Percentiles rank a stretch among this genome's conserved stretches.
Evolutionary conservation across 306 rosid species (phyloP).

Genomic region (Rubus idaeus): DNA sequence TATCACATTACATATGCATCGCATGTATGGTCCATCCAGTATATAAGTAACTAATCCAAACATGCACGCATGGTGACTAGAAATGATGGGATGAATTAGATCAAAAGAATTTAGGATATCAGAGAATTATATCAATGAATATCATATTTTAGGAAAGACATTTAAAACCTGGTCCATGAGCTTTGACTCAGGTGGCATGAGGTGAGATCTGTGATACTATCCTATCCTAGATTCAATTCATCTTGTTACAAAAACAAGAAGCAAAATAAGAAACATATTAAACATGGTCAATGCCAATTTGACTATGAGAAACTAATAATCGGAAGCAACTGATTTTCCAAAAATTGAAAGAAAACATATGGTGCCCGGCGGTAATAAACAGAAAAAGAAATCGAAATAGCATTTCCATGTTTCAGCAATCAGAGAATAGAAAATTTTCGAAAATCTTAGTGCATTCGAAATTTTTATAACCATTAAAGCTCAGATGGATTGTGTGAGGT

Average conservation of each 20-base stretch:
- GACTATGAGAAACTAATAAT: not conserved
- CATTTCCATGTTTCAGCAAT: not conserved
- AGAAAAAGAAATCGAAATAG: not conserved
- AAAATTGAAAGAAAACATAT: not conserved
- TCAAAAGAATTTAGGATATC: not conserved
- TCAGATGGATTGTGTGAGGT: not conserved
- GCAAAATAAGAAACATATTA: not conserved
- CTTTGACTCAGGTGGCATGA: not conserved
- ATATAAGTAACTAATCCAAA: not conserved
- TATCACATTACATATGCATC: not conserved
- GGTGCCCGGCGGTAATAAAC: not conserved
- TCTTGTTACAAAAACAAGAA: not conserved
- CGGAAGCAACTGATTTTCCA: not conserved
- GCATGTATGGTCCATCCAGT: not conserved
- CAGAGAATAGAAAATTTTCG: not conserved
- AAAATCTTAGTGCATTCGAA: not conserved
- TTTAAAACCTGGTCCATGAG: not conserved
- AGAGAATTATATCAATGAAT: not conserved
- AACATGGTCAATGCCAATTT: not conserved
- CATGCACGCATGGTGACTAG: not conserved
- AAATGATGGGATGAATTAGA: not conserved
- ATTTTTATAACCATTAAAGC: not conserved
- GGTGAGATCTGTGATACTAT: not conserved
- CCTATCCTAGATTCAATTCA: not conserved
- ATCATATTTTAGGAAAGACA: not conserved